Conservation (phyloP, 108 stramenopile species). For the Nitzschia putrida region DNA sequence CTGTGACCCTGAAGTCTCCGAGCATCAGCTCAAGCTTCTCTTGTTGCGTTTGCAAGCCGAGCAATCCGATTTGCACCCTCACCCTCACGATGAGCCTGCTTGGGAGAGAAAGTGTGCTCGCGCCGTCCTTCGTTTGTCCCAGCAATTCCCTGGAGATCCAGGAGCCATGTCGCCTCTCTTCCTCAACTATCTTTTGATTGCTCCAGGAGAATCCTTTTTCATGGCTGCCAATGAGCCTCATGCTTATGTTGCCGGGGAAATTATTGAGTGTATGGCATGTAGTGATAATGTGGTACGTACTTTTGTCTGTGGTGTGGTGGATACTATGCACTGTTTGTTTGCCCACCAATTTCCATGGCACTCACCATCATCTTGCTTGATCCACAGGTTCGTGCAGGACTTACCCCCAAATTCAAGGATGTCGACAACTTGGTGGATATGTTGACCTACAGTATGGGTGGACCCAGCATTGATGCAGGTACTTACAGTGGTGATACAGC, state of each 20-base stretch:
- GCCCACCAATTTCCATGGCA: background rate
- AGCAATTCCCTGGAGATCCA: constrained; percentile 89
- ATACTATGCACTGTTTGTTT: background rate
- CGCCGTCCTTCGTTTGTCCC: constrained; percentile 73
- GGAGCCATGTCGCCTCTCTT: constrained; percentile 90
- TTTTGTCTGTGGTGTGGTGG: background rate
- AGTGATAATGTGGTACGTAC: constrained; percentile 94
- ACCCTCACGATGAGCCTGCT: constrained; percentile 53
- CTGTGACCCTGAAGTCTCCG: constrained; percentile 53
- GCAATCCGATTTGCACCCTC: constrained; percentile 47
- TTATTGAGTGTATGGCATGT: constrained; percentile 98
- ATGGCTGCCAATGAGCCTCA: constrained; percentile 91
- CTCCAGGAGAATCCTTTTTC: constrained; percentile 88
- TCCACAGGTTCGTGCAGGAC: constrained; percentile 78
- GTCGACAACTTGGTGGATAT: constrained; percentile 92
- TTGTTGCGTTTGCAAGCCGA: constrained; percentile 67
- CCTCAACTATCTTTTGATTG: constrained; percentile 79
- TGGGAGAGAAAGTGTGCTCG: constrained; percentile 73
- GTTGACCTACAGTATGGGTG: constrained; percentile 85
- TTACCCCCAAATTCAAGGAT: constrained; percentile 98
- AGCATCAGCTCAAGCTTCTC: constrained; percentile 56
- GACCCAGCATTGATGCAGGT: constrained; percentile 77
- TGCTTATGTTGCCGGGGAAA: constrained; percentile 94
- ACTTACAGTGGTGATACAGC: constrained; percentile 54
- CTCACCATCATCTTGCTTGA: background rate